Evolutionary conservation across 2,329 filamentous ascomycete species (phyloP).

Genomic region (Neonectria punicea): DNA sequence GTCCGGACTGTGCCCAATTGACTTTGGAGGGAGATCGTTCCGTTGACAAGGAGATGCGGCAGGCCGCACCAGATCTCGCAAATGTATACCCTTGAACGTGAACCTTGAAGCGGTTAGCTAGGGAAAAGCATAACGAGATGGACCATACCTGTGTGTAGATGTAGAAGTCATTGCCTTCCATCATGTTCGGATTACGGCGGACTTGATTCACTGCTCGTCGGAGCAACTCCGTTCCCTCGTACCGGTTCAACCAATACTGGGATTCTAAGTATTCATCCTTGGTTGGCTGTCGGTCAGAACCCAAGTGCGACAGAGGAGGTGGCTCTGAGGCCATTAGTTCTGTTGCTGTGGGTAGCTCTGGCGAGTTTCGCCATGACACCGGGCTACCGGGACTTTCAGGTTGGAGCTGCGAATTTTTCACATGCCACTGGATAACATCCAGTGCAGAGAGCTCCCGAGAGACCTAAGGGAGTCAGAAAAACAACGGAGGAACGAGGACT

Average conservation of each 20-base stretch:
- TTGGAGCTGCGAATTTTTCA: slow-evolving; percentile 5
- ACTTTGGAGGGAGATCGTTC: slow-evolving; percentile 73
- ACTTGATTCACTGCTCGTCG: slow-evolving; percentile 72
- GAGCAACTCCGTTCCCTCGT: slow-evolving; percentile 77
- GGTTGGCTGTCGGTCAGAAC: background rate
- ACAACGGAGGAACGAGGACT: background rate
- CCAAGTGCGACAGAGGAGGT: slow-evolving; percentile 25
- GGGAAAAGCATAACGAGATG: background rate
- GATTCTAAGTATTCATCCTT: slow-evolving; percentile 70
- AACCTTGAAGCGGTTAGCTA: slow-evolving; percentile 59
- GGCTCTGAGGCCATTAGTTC: slow-evolving; percentile 39
- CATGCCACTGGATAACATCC: slow-evolving; percentile 18
- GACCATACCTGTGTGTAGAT: slow-evolving; percentile 76
- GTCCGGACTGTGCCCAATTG: slow-evolving; percentile 67
- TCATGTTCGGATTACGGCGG: slow-evolving; percentile 60
- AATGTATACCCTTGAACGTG: slow-evolving; percentile 74
- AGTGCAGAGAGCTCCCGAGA: background rate
- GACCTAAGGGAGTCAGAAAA: background rate
- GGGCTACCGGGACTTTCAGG: background rate
- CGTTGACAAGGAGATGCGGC: slow-evolving; percentile 77
- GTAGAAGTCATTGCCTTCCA: slow-evolving; percentile 66
- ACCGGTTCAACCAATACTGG: slow-evolving; percentile 80
- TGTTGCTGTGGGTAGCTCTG: slow-evolving; percentile 38
- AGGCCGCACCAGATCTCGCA: slow-evolving; percentile 69
- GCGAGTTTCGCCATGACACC: slow-evolving; percentile 25